Percentiles rank a stretch among this genome's conserved stretches.
These are phyloP conservation scores for Aspergillus ibericus DNA, from an alignment of 2,329 filamentous ascomycete genomes.

Conservation along the genomic window DNA sequence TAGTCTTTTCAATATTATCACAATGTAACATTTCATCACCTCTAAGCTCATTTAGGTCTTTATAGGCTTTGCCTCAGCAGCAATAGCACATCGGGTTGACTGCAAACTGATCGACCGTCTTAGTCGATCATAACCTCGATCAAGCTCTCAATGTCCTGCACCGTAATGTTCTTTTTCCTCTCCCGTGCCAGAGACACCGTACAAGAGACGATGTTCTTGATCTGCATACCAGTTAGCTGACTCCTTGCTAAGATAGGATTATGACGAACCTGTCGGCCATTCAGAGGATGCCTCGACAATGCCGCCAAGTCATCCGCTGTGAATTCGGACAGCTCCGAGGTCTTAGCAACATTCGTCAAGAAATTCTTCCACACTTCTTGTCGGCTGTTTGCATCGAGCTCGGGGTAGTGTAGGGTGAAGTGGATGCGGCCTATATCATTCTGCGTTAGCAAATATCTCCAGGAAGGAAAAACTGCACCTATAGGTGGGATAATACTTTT, in stretches of 20 bases:
- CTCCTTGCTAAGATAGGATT: background rate
- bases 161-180: background rate
- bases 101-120: background rate
- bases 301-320: background rate
- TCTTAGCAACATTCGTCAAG: background rate
- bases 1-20: no score
- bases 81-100: background rate
- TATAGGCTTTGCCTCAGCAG: no score
- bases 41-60: no score
- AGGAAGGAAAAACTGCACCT: background rate
- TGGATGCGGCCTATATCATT: background rate
- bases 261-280: conserved; percentile 3
- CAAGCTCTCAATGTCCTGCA: background rate
- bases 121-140: background rate
- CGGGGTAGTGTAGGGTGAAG: conserved; percentile 1
- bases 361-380: conserved; percentile 5
- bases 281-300: background rate
- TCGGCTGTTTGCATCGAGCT: background rate
- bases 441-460: background rate
- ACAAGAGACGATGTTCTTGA: conserved; percentile 3
- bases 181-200: background rate
- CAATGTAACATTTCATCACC: no score
- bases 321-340: background rate
- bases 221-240: background rate
- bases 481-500: no score